Percentiles rank a stretch among this genome's conserved stretches.
These are phyloP conservation scores for Phytophthora hybrid DNA, from an alignment of 352 stramenopile genomes.

Conservation along the genomic window DNA sequence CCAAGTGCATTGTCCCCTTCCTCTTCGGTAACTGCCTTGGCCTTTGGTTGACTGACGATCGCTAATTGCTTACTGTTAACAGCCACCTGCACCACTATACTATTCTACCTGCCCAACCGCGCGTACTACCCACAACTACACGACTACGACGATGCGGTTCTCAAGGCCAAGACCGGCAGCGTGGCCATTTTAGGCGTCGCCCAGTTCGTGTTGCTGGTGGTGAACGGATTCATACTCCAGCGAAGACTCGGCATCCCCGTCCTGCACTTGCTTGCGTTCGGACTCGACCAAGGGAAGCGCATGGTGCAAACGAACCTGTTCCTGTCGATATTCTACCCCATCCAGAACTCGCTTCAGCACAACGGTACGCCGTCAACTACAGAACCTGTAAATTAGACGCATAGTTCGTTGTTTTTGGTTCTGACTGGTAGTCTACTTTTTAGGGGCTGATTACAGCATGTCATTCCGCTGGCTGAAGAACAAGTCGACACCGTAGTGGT, in stretches of 20 bases:
- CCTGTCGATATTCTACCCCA: neutral
- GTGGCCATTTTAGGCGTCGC: neutral
- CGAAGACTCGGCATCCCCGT: neutral
- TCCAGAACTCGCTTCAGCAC: neutral
- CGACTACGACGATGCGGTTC: neutral
- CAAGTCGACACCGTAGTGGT: too few relatives aligned
- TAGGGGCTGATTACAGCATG: too few relatives aligned
- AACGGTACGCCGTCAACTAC: neutral
- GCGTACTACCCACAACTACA: neutral
- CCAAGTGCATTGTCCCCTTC: neutral
- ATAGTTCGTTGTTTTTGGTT: too few relatives aligned
- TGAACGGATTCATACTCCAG: neutral
- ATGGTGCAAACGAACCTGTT: neutral
- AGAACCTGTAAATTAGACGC: too few relatives aligned
- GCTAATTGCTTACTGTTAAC: neutral
- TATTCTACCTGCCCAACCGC: neutral
- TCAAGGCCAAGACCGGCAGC: neutral
- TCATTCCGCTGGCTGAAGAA: too few relatives aligned
- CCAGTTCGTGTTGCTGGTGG: neutral
- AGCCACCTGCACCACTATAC: neutral
- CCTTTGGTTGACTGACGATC: neutral
- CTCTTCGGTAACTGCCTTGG: neutral
- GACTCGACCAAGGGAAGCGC: neutral
- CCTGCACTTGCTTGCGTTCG: neutral
- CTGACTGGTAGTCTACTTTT: too few relatives aligned